Percentiles rank a stretch among this genome's conserved stretches.
phyloP scores from a whole-genome alignment of 192 early-diverging fungal species.

The Diversispora epigaea region DNA sequence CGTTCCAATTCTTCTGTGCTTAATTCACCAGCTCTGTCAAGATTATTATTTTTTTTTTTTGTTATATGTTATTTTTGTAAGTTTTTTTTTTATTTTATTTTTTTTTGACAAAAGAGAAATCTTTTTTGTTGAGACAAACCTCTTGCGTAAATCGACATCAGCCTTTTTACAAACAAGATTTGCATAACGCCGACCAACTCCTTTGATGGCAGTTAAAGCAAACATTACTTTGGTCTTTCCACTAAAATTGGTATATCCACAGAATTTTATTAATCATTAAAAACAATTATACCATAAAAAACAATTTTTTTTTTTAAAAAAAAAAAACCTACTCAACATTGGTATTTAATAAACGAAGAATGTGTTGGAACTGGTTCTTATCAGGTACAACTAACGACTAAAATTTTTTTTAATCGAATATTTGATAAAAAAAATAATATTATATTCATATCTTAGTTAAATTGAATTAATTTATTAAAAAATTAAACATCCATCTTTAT shows the following conservation, averaged over 20 bases:
- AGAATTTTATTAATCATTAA: not conserved
- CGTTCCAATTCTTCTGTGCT: conserved; percentile 97
- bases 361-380: conserved; percentile 94
- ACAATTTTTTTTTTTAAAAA: not conserved
- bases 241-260: not conserved
- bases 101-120: conserved; percentile 12
- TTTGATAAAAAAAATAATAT: no score
- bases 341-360: conserved; percentile 98
- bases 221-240: conserved; percentile 93
- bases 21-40: conserved; percentile 91
- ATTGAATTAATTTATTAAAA: no score
- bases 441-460: no score
- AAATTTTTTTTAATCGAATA: not conserved
- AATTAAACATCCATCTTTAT: no score
- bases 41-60: not conserved
- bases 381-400: conserved; percentile 88
- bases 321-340: conserved; percentile 74
- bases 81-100: not conserved
- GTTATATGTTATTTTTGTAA: not conserved
- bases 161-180: conserved; percentile 99
- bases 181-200: conserved; percentile 98
- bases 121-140: conserved; percentile 48
- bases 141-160: conserved; percentile 95
- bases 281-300: not conserved
- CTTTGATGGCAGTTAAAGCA: conserved; percentile 96